Evolutionary conservation across 148 eudicot species (phyloP).

Genomic region (Rhododendron williamsianum): DNA sequence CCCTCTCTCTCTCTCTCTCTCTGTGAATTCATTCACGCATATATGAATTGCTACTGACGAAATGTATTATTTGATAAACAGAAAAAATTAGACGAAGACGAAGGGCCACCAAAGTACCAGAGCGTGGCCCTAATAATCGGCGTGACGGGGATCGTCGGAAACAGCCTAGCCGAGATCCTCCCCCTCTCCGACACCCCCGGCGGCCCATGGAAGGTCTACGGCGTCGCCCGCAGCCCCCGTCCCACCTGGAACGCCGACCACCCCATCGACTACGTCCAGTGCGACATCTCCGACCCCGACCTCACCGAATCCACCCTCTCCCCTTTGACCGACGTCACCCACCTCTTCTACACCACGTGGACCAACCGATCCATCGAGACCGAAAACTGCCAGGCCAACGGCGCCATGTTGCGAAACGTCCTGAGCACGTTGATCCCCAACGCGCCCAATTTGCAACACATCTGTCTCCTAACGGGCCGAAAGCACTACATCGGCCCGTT

Average conservation of each 20-base stretch:
- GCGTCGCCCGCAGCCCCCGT: constrained; percentile 59
- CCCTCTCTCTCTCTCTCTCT: background rate
- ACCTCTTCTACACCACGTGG: constrained; percentile 68
- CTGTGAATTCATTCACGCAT: background rate
- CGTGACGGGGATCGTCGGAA: constrained; percentile 67
- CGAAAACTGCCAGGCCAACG: constrained; percentile 43
- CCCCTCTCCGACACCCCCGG: constrained; percentile 66
- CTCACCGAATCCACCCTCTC: constrained; percentile 41
- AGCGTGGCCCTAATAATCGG: constrained; percentile 62
- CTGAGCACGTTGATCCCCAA: constrained; percentile 49
- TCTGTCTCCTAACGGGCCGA: constrained; percentile 59
- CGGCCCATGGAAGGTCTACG: constrained; percentile 84
- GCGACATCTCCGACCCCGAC: constrained; percentile 49
- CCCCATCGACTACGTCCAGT: constrained; percentile 56
- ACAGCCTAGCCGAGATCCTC: constrained; percentile 71
- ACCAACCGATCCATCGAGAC: constrained; percentile 35
- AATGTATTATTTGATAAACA: constrained; percentile 15
- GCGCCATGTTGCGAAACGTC: constrained; percentile 55
- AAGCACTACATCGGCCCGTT: constrained; percentile 35
- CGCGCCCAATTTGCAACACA: constrained; percentile 52
- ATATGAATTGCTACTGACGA: background rate
- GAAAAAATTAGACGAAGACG: constrained; percentile 40
- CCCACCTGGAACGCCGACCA: constrained; percentile 66
- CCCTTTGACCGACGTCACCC: constrained; percentile 51
- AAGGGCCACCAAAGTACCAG: constrained; percentile 33